Evolutionary conservation across 176 grass and related monocot genomes (phyloP).

Genomic region (Oryza glumipatula): DNA sequence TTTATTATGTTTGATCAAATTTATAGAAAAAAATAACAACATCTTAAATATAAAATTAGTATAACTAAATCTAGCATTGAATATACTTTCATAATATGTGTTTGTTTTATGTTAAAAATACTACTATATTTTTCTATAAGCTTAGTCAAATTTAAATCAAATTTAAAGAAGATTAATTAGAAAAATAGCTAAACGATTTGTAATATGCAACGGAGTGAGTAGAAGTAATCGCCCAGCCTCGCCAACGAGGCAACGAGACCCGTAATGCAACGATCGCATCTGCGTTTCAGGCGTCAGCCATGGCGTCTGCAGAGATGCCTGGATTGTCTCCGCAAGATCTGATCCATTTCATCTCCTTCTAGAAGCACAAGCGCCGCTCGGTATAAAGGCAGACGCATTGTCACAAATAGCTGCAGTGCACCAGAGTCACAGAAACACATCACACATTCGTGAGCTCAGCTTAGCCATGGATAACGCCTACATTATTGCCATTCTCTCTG

Average conservation of each 20-base stretch:
- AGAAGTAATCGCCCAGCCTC: background rate
- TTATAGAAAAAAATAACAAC: too few species aligned
- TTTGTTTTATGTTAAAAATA: too few species aligned
- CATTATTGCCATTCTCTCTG: conserved; percentile 10
- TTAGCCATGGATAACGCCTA: conserved; percentile 27
- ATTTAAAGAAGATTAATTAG: too few species aligned
- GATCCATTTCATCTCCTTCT: background rate
- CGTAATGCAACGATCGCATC: background rate
- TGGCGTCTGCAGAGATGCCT: background rate
- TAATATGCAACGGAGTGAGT: background rate
- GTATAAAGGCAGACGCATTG: conserved; percentile 27
- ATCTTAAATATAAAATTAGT: too few species aligned
- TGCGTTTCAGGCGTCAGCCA: background rate
- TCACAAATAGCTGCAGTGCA: too few species aligned
- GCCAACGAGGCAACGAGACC: background rate
- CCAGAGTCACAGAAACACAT: background rate
- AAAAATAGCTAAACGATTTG: too few species aligned
- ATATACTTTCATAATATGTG: too few species aligned
- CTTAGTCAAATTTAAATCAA: too few species aligned
- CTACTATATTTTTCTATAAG: too few species aligned
- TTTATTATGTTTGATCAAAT: too few species aligned
- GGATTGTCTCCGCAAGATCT: background rate
- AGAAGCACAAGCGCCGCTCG: background rate
- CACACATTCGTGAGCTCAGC: background rate
- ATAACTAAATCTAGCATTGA: too few species aligned